Base-by-base conservation (phyloP, 352 stramenopile genomes). In the Elongisporangium senticosum region DNA sequence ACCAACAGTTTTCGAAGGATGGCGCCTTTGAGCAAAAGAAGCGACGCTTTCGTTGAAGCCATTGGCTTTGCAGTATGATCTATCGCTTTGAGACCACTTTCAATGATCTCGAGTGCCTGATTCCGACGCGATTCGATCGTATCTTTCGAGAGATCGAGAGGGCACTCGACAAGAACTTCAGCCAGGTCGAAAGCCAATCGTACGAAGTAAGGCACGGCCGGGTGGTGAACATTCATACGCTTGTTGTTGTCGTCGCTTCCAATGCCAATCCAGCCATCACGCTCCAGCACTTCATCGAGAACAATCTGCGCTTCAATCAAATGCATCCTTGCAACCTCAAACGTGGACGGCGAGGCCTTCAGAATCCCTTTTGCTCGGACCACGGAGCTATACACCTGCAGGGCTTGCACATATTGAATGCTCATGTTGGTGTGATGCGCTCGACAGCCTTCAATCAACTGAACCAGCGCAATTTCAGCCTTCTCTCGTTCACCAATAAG, bases 241-340 rank as follows among this genome's bases (percentile, higher is more conserved):
- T 73, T 78, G 28, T 68, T 40, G 15, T 68, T n/a, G 2, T 65
- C 37, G 22, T 54, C 48, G 13, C 22, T 50, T 1, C 24, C 24
- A 37, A 75, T 59, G 3, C 83, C 79, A 28, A 86, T 75, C 83
- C 83, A 93, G 13, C 83, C 83, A 56, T 85, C 70, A 11, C 72
- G 69, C 26, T 73, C 60, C 26, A 93, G 56, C 33, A 87, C 14
- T 1, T 20, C 24, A 58, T 87, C 75, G 23, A 93, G 26, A 5
- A 71, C 58, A 1, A n/a, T 43, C 57, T 85, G 67, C 1, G 77
- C 80, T 62, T 83, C 68, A 23, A 53, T 53, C n/a, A 81, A 59
- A 8, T 56, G 57, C 3, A 69, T 55, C 26, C 23, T 53, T 21
- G 63, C 67, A 37, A 17, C 53, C 1, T 55, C 47, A 17, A 86